A percentile compares a stretch with the other conserved stretches of the same genome.
These are phyloP conservation scores for Clitoria ternatea DNA, from an alignment of 306 rosid species.

Conservation along the genomic window DNA sequence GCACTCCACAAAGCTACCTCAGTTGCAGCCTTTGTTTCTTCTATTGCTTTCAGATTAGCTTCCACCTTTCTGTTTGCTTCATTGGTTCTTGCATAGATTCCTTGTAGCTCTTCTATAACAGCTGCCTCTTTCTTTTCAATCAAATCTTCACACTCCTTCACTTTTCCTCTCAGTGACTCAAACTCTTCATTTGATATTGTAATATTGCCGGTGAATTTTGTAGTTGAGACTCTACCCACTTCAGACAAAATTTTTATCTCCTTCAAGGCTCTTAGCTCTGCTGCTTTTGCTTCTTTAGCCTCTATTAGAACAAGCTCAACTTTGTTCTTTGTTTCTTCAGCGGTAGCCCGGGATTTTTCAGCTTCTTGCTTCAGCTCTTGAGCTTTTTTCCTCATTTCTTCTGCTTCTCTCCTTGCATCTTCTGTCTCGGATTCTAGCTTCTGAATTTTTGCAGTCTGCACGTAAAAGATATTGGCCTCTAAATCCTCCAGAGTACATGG, in stretches of 20 bases:
- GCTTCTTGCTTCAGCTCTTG: constrained; percentile 46
- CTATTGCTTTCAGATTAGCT: constrained; percentile 56
- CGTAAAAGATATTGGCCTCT: constrained; percentile 8
- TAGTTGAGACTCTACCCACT: constrained; percentile 10
- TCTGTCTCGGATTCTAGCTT: constrained; percentile 42
- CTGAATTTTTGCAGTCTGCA: constrained; percentile 30
- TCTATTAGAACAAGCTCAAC: constrained; percentile 41
- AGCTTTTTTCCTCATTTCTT: constrained; percentile 46
- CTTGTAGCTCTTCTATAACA: constrained; percentile 37
- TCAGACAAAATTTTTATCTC: constrained; percentile 46
- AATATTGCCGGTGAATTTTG: constrained; percentile 37
- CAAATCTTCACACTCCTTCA: constrained; percentile 38
- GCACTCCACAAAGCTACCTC: constrained; percentile 61
- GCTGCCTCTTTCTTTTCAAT: constrained; percentile 52
- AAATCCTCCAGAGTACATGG: constrained; percentile 12
- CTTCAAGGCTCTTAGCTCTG: constrained; percentile 47
- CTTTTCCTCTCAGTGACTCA: constrained; percentile 46
- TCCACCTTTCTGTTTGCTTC: constrained; percentile 53
- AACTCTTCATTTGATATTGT: constrained; percentile 44
- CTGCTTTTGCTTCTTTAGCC: constrained; percentile 58
- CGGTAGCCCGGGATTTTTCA: constrained; percentile 25
- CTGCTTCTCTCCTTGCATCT: constrained; percentile 45
- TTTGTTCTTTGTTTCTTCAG: constrained; percentile 46
- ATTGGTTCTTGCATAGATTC: constrained; percentile 35
- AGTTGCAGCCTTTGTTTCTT: constrained; percentile 61